phyloP scores from a whole-genome alignment of 352 stramenopile genomes.

The Phytophthora multivora region DNA sequence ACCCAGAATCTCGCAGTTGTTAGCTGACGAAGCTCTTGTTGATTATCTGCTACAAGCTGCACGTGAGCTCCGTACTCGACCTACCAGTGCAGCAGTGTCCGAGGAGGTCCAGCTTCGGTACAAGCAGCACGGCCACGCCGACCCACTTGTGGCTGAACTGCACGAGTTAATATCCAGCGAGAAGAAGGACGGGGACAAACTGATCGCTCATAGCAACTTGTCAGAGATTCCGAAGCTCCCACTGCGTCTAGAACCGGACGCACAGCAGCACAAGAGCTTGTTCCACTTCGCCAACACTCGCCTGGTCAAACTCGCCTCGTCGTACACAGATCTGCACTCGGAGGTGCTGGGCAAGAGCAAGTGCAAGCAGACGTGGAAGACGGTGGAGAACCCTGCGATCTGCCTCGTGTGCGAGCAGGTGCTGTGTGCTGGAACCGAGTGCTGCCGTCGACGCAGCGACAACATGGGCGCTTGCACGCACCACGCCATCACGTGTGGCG shows the following conservation, averaged over 20 bases:
- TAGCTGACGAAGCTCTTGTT: slow-evolving; percentile 53
- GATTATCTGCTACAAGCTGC: slow-evolving; percentile 63
- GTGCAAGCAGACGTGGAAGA: slow-evolving; percentile 73
- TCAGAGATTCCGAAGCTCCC: slow-evolving; percentile 57
- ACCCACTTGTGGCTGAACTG: slow-evolving; percentile 49
- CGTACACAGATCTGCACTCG: slow-evolving; percentile 83
- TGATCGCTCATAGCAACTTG: slow-evolving; percentile 55
- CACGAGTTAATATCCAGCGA: slow-evolving; percentile 23
- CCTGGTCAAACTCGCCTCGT: slow-evolving; percentile 60
- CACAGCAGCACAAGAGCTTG: slow-evolving; percentile 29
- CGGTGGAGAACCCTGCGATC: slow-evolving; percentile 81
- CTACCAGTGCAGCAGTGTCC: slow-evolving; percentile 49
- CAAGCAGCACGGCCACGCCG: slow-evolving; percentile 54
- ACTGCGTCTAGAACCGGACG: slow-evolving; percentile 51
- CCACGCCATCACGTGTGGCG: slow-evolving; percentile 75
- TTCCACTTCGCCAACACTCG: slow-evolving; percentile 74
- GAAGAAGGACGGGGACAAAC: neutral
- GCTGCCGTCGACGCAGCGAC: slow-evolving; percentile 69
- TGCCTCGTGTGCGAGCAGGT: slow-evolving; percentile 80
- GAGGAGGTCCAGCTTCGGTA: slow-evolving; percentile 58
- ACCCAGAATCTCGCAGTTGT: slow-evolving; percentile 58
- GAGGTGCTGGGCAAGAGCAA: slow-evolving; percentile 73
- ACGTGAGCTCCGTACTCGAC: slow-evolving; percentile 47
- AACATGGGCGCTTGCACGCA: slow-evolving; percentile 77
- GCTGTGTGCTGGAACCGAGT: slow-evolving; percentile 83